A percentile compares a stretch with the other conserved stretches of the same genome.
Conservation (phyloP, 768 basidiomycete species). For the Lentinula edodes region DNA sequence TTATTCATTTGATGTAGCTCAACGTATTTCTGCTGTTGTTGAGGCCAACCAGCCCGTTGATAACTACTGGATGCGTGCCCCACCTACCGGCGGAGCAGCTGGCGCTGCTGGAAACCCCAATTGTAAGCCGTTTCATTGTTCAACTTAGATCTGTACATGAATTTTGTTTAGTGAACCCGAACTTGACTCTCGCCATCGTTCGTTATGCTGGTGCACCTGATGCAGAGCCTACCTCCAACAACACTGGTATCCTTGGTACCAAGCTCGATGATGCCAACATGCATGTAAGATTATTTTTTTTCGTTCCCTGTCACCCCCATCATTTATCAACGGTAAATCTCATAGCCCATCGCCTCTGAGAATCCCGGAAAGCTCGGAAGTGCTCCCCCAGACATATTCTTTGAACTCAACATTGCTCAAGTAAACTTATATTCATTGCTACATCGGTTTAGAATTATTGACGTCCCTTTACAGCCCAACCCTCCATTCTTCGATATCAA, state of each 20-base stretch:
- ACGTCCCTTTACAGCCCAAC: not conserved
- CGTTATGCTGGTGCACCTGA: slow-evolving; percentile 24
- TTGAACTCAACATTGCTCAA: slow-evolving; percentile 10
- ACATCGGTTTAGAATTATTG: slow-evolving; percentile 16
- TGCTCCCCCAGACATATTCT: slow-evolving; percentile 15
- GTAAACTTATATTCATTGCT: slow-evolving; percentile 9
- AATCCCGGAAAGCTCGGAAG: slow-evolving; percentile 8
- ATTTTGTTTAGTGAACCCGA: slow-evolving; percentile 13
- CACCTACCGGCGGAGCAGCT: slow-evolving; percentile 8
- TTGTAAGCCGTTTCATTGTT: not conserved
- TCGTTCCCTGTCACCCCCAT: slow-evolving; percentile 28
- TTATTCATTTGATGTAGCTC: not conserved
- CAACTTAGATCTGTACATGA: not conserved
- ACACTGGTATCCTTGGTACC: not conserved
- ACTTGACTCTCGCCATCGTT: slow-evolving; percentile 29
- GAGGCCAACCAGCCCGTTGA: slow-evolving; percentile 20
- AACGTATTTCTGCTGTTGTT: slow-evolving; percentile 4
- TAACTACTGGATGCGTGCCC: slow-evolving; percentile 28
- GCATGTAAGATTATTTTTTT: slow-evolving; percentile 4
- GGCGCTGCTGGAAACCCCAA: slow-evolving; percentile 19
- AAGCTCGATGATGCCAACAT: slow-evolving; percentile 15
- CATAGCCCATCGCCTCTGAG: slow-evolving; percentile 5
- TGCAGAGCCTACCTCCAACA: slow-evolving; percentile 8
- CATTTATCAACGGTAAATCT: slow-evolving; percentile 13
- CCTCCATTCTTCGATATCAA: slow-evolving; percentile 9